Conservation (phyloP, 1,284 basidiomycete genomes). For the Ustilago xerochloae region DNA sequence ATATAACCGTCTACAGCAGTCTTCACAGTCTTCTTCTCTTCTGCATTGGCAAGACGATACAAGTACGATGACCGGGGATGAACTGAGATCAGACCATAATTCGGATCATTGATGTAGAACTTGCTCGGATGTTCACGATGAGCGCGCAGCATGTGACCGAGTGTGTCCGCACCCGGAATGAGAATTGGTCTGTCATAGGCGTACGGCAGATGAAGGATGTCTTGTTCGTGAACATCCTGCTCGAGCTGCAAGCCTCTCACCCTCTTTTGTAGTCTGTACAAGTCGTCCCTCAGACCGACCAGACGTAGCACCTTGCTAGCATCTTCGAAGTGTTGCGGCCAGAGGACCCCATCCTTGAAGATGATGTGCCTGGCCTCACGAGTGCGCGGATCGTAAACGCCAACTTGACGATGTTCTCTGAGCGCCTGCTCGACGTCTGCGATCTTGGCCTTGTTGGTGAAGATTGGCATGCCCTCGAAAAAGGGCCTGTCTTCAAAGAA, state of each 20-base stretch:
- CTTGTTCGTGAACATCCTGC: background rate
- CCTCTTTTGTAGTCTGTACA: background rate
- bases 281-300: background rate
- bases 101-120: conserved; percentile 7
- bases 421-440: conserved; percentile 7
- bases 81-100: background rate
- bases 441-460: background rate
- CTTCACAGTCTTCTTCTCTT: background rate
- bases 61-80: background rate
- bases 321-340: background rate
- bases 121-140: too few species aligned
- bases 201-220: background rate
- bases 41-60: background rate
- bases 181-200: conserved; percentile 4
- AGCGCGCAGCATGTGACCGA: conserved; percentile 13
- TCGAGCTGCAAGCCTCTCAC: background rate
- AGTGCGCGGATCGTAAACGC: background rate
- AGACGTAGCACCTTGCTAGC: background rate
- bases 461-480: background rate
- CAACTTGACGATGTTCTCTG: background rate
- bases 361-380: background rate
- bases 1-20: background rate
- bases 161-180: background rate
- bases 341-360: background rate
- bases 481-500: conserved; percentile 2